Conservation (phyloP, 2,329 filamentous ascomycete genomes). For the Chrysosporium queenslandicum region DNA sequence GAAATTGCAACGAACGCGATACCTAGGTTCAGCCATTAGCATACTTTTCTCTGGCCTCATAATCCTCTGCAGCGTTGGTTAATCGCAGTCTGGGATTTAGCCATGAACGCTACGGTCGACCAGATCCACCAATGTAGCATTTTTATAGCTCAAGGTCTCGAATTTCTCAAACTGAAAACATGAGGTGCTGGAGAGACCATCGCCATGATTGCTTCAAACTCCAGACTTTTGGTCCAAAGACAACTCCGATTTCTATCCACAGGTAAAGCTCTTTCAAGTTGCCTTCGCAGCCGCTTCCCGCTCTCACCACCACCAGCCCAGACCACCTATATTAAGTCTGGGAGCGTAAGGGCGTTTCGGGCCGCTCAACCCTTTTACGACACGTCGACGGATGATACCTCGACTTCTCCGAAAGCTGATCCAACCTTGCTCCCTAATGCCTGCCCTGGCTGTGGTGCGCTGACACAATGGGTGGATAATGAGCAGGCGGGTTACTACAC, state of each 20-base stretch:
- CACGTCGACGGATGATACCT: neutral
- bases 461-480: slow-evolving; percentile 46
- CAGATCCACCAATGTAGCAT: neutral
- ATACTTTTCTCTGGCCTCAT: neutral
- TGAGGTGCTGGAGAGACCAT: neutral
- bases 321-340: neutral
- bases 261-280: neutral
- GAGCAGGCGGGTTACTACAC: slow-evolving; percentile 51
- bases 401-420: neutral
- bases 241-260: neutral
- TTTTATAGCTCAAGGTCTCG: neutral
- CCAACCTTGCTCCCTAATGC: slow-evolving; percentile 36
- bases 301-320: no score
- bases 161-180: neutral
- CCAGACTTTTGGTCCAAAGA: neutral
- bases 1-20: neutral
- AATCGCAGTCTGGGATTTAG: neutral
- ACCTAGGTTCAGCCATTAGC: neutral
- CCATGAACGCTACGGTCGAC: neutral
- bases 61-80: neutral
- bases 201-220: slow-evolving; percentile 5
- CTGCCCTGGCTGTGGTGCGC: slow-evolving; percentile 56
- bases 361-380: neutral
- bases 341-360: neutral
- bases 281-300: neutral